Base-by-base conservation (phyloP, 2,329 filamentous ascomycete genomes). In the Periconia sp. region DNA sequence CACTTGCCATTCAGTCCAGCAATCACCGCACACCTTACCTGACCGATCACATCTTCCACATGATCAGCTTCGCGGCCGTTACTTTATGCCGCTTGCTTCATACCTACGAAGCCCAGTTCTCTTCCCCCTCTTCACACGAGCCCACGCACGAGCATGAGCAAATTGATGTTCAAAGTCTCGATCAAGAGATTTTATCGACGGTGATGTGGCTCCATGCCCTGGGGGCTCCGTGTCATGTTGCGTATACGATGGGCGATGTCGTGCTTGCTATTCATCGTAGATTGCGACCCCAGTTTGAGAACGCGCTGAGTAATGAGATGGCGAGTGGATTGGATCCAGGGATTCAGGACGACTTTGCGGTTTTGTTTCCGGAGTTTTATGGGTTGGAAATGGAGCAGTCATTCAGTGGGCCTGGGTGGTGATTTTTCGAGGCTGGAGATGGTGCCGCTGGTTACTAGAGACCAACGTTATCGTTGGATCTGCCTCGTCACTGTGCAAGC, bases 31-130 rank as follows among this genome's bases (percentile, higher is more conserved):
- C 76, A 1, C 69, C 70, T 14, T 76, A 80, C 57, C 59, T 79
- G 5, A 78, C 71, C 2, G 77, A 80, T 50, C 77, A 79, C 47
- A 77, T 79, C 18, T 79, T 79, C 53, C 77, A 79, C 53, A 76
- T 79, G 66, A 76, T 79, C 45, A 77, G 75, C 6, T 80, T 79
- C 49, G 72, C 77, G 0, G 76, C 72, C 2, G 64, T 75, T 20
- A 75, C 72, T 2, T 59, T 75, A 1, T 73, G 66, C 44, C 70
- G 76, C 27, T 48, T 79, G 1, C 56, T 78, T 3, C 68, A 71
- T 47, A 70, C 51, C 35, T 74, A 77, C 51, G 75, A 75, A 53
- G 59, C 58, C 9, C 68, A 76, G 30, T 52, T 76, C 2, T 57
- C 64, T 6, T 43, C 50, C 6, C 61, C 59, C 23, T 8, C 23